phyloP scores from a whole-genome alignment of 768 basidiomycete genomes.

The Termitomyces sp. region DNA sequence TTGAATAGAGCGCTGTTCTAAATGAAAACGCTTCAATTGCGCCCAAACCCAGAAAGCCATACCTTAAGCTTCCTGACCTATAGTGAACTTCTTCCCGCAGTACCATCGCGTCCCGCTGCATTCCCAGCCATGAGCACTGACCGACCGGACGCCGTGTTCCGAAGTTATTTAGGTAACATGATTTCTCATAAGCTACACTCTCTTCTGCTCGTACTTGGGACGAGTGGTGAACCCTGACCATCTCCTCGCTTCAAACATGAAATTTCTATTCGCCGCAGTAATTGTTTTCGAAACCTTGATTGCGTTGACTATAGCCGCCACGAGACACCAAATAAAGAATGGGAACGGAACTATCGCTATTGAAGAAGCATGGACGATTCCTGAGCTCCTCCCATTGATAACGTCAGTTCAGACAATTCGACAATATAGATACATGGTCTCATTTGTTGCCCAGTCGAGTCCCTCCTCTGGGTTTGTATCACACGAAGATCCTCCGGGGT shows the following conservation, averaged over 20 bases:
- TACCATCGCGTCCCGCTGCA: background rate
- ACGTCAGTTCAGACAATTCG: conserved; percentile 14
- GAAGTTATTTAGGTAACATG: background rate
- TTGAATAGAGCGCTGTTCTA: background rate
- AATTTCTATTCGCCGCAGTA: background rate
- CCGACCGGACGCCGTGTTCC: background rate
- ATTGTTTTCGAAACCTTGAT: background rate
- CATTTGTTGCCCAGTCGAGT: background rate
- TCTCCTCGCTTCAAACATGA: background rate
- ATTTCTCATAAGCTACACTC: background rate
- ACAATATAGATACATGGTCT: background rate
- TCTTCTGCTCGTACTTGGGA: background rate
- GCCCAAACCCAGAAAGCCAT: background rate
- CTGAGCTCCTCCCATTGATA: conserved; percentile 23
- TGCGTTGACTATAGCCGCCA: background rate
- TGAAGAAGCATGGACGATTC: conserved; percentile 35
- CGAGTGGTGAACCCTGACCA: background rate
- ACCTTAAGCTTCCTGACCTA: background rate
- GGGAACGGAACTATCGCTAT: conserved; percentile 32
- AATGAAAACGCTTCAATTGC: background rate
- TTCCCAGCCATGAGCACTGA: background rate
- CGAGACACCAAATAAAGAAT: conserved; percentile 19
- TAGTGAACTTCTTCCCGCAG: background rate
- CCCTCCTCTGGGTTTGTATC: conserved; percentile 18
- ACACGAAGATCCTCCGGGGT: background rate